Percentiles rank a stretch among this genome's conserved stretches.
phyloP scores from a whole-genome alignment of 306 rosid species.

The Hippophae gyantsensis region DNA sequence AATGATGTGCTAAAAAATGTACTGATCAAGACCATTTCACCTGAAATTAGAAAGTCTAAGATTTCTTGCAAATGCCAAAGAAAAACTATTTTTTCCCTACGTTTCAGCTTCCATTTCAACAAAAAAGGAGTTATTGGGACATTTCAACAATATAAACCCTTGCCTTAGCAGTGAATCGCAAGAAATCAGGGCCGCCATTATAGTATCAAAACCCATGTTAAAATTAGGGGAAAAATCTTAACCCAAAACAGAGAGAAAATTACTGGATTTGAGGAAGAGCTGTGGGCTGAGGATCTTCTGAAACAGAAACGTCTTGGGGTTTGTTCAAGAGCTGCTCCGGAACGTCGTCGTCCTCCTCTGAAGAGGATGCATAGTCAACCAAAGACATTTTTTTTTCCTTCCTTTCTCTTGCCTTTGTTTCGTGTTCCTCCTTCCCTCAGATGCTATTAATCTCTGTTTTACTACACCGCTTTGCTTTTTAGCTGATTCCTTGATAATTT shows the following conservation, averaged over 20 bases:
- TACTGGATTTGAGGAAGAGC: constrained; percentile 34
- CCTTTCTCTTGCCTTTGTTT: not conserved
- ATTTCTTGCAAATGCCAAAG: too few relatives aligned
- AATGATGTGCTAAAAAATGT: too few relatives aligned
- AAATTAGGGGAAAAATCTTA: not conserved
- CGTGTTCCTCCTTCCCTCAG: not conserved
- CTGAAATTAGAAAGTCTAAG: too few relatives aligned
- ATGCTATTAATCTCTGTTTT: not conserved
- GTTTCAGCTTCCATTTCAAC: too few relatives aligned
- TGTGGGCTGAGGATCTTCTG: constrained; percentile 22
- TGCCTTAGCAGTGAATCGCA: too few relatives aligned
- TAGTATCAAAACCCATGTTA: too few relatives aligned
- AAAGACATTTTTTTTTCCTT: constrained; percentile 49
- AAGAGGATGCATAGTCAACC: constrained; percentile 87
- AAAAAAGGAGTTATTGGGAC: too few relatives aligned
- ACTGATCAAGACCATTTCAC: too few relatives aligned
- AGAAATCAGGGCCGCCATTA: too few relatives aligned
- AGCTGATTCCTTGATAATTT: not conserved
- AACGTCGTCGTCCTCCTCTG: constrained; percentile 53
- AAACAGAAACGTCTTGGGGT: constrained; percentile 22
- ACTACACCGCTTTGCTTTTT: not conserved
- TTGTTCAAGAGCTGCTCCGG: constrained; percentile 20
- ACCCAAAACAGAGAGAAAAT: constrained; percentile 5
- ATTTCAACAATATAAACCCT: too few relatives aligned
- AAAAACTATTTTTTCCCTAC: too few relatives aligned